Percentiles rank a stretch among this genome's conserved stretches.
Evolutionary conservation across 768 basidiomycete species (phyloP).

Genomic region (Termitomyces sp.): DNA sequence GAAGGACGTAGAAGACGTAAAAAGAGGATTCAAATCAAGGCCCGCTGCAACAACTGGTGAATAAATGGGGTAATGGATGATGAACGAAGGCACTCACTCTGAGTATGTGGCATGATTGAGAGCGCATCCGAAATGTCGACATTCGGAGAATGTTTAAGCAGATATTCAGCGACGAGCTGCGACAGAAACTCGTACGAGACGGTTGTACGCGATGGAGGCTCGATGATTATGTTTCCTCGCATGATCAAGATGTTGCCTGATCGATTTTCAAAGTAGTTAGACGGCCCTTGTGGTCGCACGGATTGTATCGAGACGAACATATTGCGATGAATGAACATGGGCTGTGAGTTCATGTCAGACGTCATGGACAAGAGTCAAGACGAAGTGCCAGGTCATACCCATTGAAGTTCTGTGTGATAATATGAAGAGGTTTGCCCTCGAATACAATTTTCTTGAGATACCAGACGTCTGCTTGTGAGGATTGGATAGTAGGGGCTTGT

Average conservation of each 20-base stretch:
- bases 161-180: conserved; percentile 77
- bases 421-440: conserved; percentile 38
- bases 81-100: conserved; percentile 44
- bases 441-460: conserved; percentile 67
- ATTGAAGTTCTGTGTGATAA: conserved; percentile 81
- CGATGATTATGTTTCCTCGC: conserved; percentile 73
- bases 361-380: neutral
- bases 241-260: conserved; percentile 85
- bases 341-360: conserved; percentile 29
- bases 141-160: conserved; percentile 53
- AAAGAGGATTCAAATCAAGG: conserved; percentile 84
- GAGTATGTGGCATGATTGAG: conserved; percentile 70
- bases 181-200: conserved; percentile 86
- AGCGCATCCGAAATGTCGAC: conserved; percentile 68
- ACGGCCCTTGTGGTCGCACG: neutral
- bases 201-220: conserved; percentile 54
- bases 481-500: conserved; percentile 25
- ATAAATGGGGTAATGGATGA: neutral
- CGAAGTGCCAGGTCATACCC: conserved; percentile 43
- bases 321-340: conserved; percentile 92
- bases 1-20: conserved; percentile 66
- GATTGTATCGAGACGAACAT: conserved; percentile 40
- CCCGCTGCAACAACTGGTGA: conserved; percentile 47
- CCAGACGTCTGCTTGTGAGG: conserved; percentile 63
- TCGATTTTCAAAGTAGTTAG: conserved; percentile 4